These are phyloP conservation scores for Sedum album DNA, from an alignment of 164 flowering plant genomes.

Conservation along the genomic window DNA sequence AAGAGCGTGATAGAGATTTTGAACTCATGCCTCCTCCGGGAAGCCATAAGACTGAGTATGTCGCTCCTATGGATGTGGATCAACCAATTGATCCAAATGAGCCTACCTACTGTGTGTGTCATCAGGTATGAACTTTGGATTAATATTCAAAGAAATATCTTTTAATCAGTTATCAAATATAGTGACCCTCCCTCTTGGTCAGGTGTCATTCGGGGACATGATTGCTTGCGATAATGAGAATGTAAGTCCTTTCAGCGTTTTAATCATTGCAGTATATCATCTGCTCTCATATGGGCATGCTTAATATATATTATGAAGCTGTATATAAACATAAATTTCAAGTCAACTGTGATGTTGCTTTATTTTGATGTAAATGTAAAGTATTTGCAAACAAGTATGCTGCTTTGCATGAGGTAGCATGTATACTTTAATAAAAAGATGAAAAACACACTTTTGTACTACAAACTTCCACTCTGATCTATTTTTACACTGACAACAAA, in stretches of 20 bases:
- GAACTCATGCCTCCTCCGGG: too few relatives aligned
- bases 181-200: slow-evolving; percentile 13
- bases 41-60: slow-evolving; percentile 66
- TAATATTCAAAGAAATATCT: neutral
- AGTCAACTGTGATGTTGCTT: too few relatives aligned
- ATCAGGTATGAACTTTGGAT: slow-evolving; percentile 49
- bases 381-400: too few relatives aligned
- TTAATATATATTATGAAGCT: too few relatives aligned
- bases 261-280: neutral
- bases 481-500: neutral
- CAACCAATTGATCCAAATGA: too few relatives aligned
- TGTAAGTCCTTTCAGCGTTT: slow-evolving; percentile 35
- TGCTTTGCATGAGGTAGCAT: too few relatives aligned
- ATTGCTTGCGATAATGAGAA: too few relatives aligned
- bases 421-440: too few relatives aligned
- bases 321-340: too few relatives aligned
- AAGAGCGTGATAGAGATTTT: slow-evolving; percentile 87
- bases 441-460: neutral
- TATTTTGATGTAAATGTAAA: too few relatives aligned
- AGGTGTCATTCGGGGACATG: slow-evolving; percentile 99
- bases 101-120: too few relatives aligned
- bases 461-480: neutral
- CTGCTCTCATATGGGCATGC: neutral
- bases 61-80: slow-evolving; percentile 61
- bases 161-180: neutral